These are phyloP conservation scores for Coccinonectria pachysandricola DNA, from an alignment of 2,329 filamentous ascomycete genomes.

Conservation along the genomic window DNA sequence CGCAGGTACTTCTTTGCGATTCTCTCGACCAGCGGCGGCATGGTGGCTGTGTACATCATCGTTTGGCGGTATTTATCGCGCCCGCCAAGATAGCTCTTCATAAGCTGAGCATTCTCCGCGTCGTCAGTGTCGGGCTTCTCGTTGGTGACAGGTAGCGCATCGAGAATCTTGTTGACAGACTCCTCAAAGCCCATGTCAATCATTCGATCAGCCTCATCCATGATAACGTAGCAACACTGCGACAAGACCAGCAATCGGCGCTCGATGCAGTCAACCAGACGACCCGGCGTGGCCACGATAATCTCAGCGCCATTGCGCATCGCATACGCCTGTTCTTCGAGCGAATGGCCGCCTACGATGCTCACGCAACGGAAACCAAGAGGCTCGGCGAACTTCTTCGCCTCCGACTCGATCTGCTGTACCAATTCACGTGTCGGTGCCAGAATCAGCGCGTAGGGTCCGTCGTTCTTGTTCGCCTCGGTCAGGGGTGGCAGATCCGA, in stretches of 20 bases:
- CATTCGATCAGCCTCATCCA: constrained; percentile 99
- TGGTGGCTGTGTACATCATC: constrained; percentile 99
- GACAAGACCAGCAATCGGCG: constrained; percentile 79
- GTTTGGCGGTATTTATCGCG: constrained; percentile 85
- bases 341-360: constrained; percentile 92
- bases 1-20: constrained; percentile 97
- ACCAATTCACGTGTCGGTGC: constrained; percentile 95
- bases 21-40: constrained; percentile 84
- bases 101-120: constrained; percentile 76
- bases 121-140: constrained; percentile 92
- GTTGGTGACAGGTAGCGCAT: constrained; percentile 83
- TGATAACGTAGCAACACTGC: constrained; percentile 98
- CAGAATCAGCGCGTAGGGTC: constrained; percentile 92
- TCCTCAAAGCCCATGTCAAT: constrained; percentile 98
- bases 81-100: constrained; percentile 67
- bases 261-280: constrained; percentile 94
- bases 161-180: constrained; percentile 92
- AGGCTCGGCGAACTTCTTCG: constrained; percentile 80
- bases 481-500: constrained; percentile 77
- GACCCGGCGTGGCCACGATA: constrained; percentile 95
- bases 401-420: constrained; percentile 93
- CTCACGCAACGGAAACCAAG: constrained; percentile 92
- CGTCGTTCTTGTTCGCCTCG: constrained; percentile 82
- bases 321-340: constrained; percentile 88
- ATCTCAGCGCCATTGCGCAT: constrained; percentile 91